Evolutionary conservation across 1,284 basidiomycete species (phyloP), one percentile per base, ranked within the genome.

Genomic region (Apiotrichum mycotoxinovorans): DNA sequence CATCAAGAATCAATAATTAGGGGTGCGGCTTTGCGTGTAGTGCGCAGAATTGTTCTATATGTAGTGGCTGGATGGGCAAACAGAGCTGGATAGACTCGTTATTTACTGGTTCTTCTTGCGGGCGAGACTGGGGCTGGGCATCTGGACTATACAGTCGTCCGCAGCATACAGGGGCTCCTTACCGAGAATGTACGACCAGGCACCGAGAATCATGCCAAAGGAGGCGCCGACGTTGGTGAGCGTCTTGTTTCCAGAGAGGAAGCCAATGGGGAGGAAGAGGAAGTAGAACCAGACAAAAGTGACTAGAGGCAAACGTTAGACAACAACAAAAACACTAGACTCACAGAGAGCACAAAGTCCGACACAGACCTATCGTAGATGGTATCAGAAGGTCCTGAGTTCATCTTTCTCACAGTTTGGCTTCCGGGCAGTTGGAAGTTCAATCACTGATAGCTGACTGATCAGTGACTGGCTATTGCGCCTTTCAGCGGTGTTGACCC

Each of bases 191-290:
- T 51, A 60, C 35, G 53, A 52, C 58, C 58, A 60, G 17, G 23
- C 38, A 20, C 58, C 58, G 37, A 60, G 46, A n/a, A 52, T 48
- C 42, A 56, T 56, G 26, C 58, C 58, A 37, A 60, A 60, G 5
- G 46, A 33, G 33, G 33, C 46, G 17, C 58, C 58, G 41, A 49
- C 34, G 20, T 49, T 52, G 41, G 33, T 49, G 30, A 60, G 38
- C 30, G 34, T 35, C 27, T 42, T 43, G 51, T 53, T 52, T 22
- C 46, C 44, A 11, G 48, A 37, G 41, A 60, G 49, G 43, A 56
- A 60, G 51, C 58, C 58, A 38, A 60, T 50, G 18, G 58, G 30
- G 45, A 61, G 59, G 55, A 61, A 57, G 20, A 61, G 49, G 55
- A 57, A 57, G 51, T 61, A 61, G 52, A 61, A 44, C 40, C 49